Conservation (phyloP, 257 asterid species). For the Rhazya stricta region DNA sequence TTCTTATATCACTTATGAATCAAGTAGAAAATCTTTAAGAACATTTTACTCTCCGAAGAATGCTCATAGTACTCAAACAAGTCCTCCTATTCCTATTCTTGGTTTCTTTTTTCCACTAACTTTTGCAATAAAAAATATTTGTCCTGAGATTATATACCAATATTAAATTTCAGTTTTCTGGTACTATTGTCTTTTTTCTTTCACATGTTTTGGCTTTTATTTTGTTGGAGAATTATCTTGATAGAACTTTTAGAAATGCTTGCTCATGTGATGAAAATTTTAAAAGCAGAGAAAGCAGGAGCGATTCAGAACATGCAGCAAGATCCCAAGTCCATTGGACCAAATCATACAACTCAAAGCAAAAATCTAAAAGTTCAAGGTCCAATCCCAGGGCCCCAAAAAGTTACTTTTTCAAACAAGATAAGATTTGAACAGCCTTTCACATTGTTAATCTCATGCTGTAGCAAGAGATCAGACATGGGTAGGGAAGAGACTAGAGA, state of each 20-base stretch:
- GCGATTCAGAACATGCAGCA: neutral
- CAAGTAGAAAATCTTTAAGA: neutral
- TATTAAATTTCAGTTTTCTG: too few relatives aligned
- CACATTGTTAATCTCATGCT: neutral
- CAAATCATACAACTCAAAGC: neutral
- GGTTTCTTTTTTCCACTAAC: neutral
- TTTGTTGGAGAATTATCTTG: neutral
- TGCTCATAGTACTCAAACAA: neutral
- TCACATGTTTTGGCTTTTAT: too few relatives aligned
- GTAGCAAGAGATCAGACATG: neutral
- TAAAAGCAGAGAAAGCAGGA: neutral
- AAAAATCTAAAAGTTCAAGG: neutral
- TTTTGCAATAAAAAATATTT: neutral
- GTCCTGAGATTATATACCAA: neutral
- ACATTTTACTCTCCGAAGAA: too few relatives aligned
- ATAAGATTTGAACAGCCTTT: neutral
- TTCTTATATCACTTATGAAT: neutral
- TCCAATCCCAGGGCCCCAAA: neutral
- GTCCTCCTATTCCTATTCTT: neutral
- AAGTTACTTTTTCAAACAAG: neutral
- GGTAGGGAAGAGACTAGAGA: neutral
- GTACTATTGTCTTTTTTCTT: neutral
- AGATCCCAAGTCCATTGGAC: neutral
- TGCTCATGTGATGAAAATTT: neutral
- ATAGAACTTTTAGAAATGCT: neutral